Base-by-base conservation (phyloP, 2,329 filamentous ascomycete genomes). In the Furcasterigmium furcatum region DNA sequence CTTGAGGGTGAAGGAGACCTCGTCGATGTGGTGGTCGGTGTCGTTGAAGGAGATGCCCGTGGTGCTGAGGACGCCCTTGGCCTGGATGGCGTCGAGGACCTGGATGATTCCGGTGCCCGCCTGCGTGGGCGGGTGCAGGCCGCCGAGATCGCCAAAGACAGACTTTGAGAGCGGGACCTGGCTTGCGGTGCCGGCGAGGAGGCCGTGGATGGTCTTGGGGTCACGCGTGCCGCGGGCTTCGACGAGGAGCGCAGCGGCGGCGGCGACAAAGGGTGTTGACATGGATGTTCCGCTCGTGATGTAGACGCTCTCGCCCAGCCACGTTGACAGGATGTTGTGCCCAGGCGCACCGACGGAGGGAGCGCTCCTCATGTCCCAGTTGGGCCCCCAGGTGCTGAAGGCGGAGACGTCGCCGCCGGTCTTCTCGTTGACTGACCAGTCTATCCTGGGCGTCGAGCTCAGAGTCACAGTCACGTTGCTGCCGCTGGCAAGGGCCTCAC, bases 41-140 rank as follows among this genome's bases (percentile, higher is more conserved):
- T 86, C 82, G 57, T 85, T 85, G 64, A 85, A 84, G 4, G 77
- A 73, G 12, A 86, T 62, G 58, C 74, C 78, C 14, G 76, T 76
- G 9, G 70, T 72, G 53, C 73, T 75, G 16, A 85, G 64, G 10
- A 78, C 55, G 3, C 74, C 74, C 3, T 70, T 78, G 13, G 75
- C 66, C 52, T 77, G 72, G 6, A 80, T 77, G 4, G 80, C 78
- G 46, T 82, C 76, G 50, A 76, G 75, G 4, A 79, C 81, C 52
- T 82, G 77, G 41, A 85, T 64, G 12, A 84, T 64, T 30, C 82
- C 82, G 22, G 64, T 74, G 10, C 82, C 82, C 54, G 83, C 78
- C 56, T 86, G 82, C 4, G 74, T 61, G 12, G 64, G 32, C 67
- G 58, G 2, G 61, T 49, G 21, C 57, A 63, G 9, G 68, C 65